These are phyloP conservation scores for Domatiomyces catenatus DNA, from an alignment of 2,329 filamentous ascomycete genomes.

Conservation along the genomic window DNA sequence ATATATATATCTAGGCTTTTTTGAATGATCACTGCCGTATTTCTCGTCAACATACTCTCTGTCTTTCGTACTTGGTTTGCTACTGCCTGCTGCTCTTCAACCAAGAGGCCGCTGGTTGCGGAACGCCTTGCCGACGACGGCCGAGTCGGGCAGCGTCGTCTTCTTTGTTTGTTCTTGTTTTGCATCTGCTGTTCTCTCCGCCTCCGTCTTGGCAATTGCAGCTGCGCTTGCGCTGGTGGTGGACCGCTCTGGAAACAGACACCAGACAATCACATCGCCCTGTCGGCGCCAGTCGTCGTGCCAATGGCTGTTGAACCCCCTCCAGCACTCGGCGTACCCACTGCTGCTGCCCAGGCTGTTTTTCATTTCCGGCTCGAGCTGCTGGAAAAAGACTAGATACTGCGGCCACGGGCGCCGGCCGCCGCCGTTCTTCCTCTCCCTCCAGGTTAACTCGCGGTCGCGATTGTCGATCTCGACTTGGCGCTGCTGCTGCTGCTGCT, in stretches of 20 bases:
- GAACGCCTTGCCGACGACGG: conserved; percentile 11
- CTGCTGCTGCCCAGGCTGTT: conserved; percentile 26
- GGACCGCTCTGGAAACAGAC: conserved; percentile 21
- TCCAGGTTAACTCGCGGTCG: background rate
- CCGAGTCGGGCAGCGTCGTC: background rate
- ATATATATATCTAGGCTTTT: too few relatives aligned
- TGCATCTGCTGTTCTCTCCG: conserved; percentile 1
- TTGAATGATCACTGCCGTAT: too few relatives aligned
- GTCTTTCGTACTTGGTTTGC: too few relatives aligned
- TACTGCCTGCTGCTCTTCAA: too few relatives aligned
- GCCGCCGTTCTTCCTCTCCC: conserved; percentile 1
- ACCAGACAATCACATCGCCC: conserved; percentile 51
- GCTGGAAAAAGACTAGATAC: conserved; percentile 40
- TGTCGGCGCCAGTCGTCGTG: conserved; percentile 46
- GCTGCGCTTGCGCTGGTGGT: conserved; percentile 4
- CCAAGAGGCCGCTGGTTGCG: conserved; percentile 7
- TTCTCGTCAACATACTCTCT: too few relatives aligned
- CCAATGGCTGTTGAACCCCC: conserved; percentile 46
- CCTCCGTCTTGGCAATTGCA: conserved; percentile 1
- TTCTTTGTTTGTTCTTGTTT: background rate
- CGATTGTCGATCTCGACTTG: background rate
- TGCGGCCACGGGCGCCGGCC: conserved; percentile 27
- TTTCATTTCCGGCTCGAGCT: conserved; percentile 37
- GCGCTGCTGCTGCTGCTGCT: background rate
- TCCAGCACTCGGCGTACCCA: conserved; percentile 42